These are phyloP conservation scores for Ambrosia artemisiifolia DNA, from an alignment of 129 eudicot genomes.

Conservation along the genomic window DNA sequence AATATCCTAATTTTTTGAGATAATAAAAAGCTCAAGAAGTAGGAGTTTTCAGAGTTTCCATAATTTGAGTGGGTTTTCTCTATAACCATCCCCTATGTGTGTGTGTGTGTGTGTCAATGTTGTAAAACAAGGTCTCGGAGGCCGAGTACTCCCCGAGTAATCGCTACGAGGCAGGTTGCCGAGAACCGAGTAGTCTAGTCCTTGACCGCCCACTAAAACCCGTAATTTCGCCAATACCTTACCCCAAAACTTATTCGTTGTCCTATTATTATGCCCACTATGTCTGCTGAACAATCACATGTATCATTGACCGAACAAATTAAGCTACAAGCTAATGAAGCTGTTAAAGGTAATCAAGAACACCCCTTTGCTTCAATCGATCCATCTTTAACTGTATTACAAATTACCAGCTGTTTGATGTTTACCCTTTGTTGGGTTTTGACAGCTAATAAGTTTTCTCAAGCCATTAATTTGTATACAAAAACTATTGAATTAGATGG, in stretches of 20 bases:
- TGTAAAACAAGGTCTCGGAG: too few relatives aligned
- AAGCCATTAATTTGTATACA: conserved; percentile 82
- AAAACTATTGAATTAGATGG: conserved; percentile 70
- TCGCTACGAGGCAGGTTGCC: too few relatives aligned
- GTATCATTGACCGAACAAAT: conserved; percentile 74
- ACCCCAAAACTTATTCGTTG: not conserved
- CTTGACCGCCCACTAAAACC: too few relatives aligned
- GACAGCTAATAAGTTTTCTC: conserved; percentile 77
- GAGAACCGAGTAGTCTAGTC: too few relatives aligned
- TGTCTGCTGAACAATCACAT: conserved; percentile 60
- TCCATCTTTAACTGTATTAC: not conserved
- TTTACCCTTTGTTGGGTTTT: conserved; percentile 6
- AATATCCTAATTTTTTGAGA: too few relatives aligned
- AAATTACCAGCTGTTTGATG: not conserved
- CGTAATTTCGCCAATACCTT: too few relatives aligned
- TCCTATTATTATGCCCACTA: conserved; percentile 59
- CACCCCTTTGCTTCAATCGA: not conserved
- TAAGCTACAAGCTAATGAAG: conserved; percentile 85
- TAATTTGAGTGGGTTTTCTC: too few relatives aligned
- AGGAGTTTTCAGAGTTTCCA: too few relatives aligned
- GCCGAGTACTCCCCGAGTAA: too few relatives aligned
- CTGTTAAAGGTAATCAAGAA: conserved; percentile 70
- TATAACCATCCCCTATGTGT: too few relatives aligned
- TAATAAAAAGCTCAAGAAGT: too few relatives aligned
- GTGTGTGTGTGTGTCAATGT: too few relatives aligned